Evolutionary conservation across 495 filamentous ascomycete genomes (phyloP).

Genomic region (Cercophora scortea): DNA sequence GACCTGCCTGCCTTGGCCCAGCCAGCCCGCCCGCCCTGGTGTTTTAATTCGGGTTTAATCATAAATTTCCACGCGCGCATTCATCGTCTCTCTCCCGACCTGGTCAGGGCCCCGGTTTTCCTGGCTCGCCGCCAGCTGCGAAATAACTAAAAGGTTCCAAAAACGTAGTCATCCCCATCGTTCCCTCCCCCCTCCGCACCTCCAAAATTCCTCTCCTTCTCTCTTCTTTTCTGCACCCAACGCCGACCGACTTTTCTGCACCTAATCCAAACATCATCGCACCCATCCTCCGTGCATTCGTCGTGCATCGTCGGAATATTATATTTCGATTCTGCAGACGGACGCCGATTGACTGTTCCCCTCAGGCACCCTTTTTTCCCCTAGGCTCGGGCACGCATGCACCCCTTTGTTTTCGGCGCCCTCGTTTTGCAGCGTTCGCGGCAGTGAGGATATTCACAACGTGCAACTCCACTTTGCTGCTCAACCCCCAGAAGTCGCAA

Average conservation of each 20-base stretch:
- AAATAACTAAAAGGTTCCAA: conserved; percentile 30
- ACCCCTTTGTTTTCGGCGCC: conserved; percentile 3
- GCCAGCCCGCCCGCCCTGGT: conserved; percentile 15
- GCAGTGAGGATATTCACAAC: conserved; percentile 39
- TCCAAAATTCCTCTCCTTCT: conserved; percentile 41
- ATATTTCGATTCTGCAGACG: conserved; percentile 12
- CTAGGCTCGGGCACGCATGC: no score
- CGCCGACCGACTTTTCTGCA: conserved; percentile 38
- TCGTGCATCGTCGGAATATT: conserved; percentile 22
- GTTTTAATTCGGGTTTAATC: conserved; percentile 42
- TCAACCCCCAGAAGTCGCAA: conserved; percentile 2
- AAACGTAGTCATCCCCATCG: conserved; percentile 41
- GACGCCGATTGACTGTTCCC: not conserved
- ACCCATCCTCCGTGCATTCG: conserved; percentile 23
- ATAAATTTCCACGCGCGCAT: conserved; percentile 33
- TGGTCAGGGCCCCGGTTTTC: conserved; percentile 41
- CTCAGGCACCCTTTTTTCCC: conserved; percentile 5
- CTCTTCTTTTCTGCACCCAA: conserved; percentile 30
- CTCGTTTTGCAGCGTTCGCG: not conserved
- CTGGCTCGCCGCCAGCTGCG: conserved; percentile 26
- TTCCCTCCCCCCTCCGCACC: conserved; percentile 22
- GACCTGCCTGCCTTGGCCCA: conserved; percentile 15
- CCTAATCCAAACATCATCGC: conserved; percentile 42
- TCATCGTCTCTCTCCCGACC: conserved; percentile 31
- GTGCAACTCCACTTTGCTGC: conserved; percentile 6